Base-by-base conservation (phyloP, 2,329 filamentous ascomycete species). In the Phoma sp. region DNA sequence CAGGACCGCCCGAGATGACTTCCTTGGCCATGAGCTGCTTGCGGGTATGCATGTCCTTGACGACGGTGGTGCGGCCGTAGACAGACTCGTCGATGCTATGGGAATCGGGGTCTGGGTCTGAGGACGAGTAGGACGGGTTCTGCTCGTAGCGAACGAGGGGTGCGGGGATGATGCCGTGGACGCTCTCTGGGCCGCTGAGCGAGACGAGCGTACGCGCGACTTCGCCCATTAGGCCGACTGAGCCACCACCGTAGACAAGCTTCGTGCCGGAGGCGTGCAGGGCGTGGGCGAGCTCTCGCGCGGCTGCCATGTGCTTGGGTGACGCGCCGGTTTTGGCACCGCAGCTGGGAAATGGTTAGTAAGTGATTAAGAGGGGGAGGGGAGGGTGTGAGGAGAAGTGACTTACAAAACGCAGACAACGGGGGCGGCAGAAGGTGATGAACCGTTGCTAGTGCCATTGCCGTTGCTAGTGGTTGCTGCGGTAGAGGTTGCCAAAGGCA, bases 161-260 rank as follows among this genome's bases (percentile, higher is more conserved):
- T 46, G 88, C 84, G 4, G 95, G 95, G 68, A 99, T 97, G 73
- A 99, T 90, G 70, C 95, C 95, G 78, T 97, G 93, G 13, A 98
- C 95, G 10, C 89, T 79, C 45, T 86, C 75, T 0, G 93, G 91
- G 2, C 95, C 93, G 4, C 88, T 87, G 59, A 97, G 85, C 0
- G 89, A 82, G 63, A 96, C 91, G 25, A 99, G 86, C 0, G 91
- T 93, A 67, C 88, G 89, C 40, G 95, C 91, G 9, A 98, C 77
- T 72, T 97, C 92, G 70, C 95, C 95, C 95, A 99, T 99, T 40
- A 99, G 83, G 8, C 95, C 95, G 33, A 91, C 86, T 2, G 93
- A 98, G 69, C 95, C 95, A 64, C 95, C 95, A 64, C 95, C 95
- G 76, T 98, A 99, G 61, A 98, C 92, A 38, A 99, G 86, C 8